Base-by-base conservation (phyloP, 2,329 filamentous ascomycete species). In the Fusarium longipes region DNA sequence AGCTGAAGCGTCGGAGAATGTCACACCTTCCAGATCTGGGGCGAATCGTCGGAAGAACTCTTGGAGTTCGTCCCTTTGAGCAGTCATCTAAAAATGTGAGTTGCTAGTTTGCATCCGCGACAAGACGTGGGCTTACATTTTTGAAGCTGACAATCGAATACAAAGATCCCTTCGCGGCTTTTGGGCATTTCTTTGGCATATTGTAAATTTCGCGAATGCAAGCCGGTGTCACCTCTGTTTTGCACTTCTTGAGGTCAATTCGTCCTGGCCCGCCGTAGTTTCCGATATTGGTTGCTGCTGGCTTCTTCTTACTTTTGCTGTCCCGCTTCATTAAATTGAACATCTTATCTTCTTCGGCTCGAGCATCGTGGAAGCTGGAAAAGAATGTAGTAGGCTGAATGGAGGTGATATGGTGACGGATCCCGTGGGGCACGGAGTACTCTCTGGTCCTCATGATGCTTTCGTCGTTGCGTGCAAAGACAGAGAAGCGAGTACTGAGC, bases 81-180 rank as follows among this genome's bases (percentile, higher is more conserved):
- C 84, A 36, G 84, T 82, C 76, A 87, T 80, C 58, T 83, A 25
- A 5, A 15, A 11, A 15, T 33, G 40, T 73, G 12, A 74, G 61
- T 45, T 8, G 27, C 20, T 5, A 25, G 3, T 11, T 10, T 15
- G 11, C 8, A 14, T n/a, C n/a, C 8, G 6, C 15, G 7, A 5
- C 6, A 42, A 4, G 5, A 17, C 8, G 30, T 27, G 11, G 18
- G 2, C 2, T 63, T 68, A 80, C 81, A 35, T 78, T 74, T 1
- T 78, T 68, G 61, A 83, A 85, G 6, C 81, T 82, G 20, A 70
- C 69, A 18, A 93, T 87, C n/a, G 89, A 90, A 49, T 89, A 86
- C 58, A 83, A 86, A 57, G 90, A 89, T 1, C 79, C 90, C 24
- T 82, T 87, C 71, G 82, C 86, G 12, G 88, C 85, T 22, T 76